Evolutionary conservation across 2,329 filamentous ascomycete species (phyloP), one percentile per base, ranked within the genome.

Genomic region (Teratosphaeria destructans): DNA sequence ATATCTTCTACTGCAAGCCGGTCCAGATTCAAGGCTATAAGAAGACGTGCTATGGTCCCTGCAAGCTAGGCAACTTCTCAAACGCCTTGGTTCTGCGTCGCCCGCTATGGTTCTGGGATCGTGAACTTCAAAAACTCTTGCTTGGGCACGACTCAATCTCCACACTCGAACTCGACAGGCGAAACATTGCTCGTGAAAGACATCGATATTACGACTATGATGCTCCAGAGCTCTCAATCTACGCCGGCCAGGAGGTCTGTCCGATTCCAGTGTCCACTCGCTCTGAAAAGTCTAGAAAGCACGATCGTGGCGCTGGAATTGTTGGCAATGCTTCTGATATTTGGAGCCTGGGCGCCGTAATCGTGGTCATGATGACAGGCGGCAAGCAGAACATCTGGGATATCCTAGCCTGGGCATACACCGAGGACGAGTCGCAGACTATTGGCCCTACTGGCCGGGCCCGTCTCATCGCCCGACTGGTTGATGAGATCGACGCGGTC

Each of bases 41-140:
- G 32, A 27, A 11, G n/a, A 26, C 49, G 7, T 35, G 43, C 14
- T 58, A 58, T 23, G 56, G 56, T 52, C 16, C 43, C 26, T 58
- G 56, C 49, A 58, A 58, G 34, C 56, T 58, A 6, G 56, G 56
- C 4, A 58, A 58, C 26, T 58, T 58, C 56, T 35, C n/a, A 3
- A 53, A 58, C 37, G 43, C 43, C 19, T 8, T 49, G n/a, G 16
- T 49, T 10, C 43, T 58, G 56, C 37, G 29, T 54, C 23, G 49
- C 19, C 26, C 54, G 16, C 14, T 56, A 10, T 35, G 32, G 23
- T 56, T 56, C 6, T 56, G 23, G 35, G 54, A 56, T 37, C 56
- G 16, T 26, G 16, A 23, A 49, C 5, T 12, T 3, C n/a, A 23
- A 3, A n/a, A 49, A 49, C n/a, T 23, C 11, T 5, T 49, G 2